Conservation (phyloP, 257 asterid genomes). For the Fraxinus americana region DNA sequence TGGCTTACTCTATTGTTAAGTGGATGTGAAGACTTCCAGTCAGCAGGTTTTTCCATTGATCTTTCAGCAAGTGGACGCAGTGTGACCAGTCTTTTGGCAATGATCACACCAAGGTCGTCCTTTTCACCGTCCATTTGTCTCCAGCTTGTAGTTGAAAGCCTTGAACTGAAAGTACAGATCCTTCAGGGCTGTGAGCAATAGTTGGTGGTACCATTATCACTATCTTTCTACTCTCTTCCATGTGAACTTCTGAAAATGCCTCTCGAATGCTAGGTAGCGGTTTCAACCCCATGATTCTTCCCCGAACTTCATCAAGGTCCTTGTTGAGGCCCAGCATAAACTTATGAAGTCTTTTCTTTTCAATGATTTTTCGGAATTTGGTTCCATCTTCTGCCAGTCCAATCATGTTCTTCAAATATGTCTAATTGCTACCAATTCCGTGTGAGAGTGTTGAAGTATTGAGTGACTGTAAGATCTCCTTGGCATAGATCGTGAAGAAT, state of each 20-base stretch:
- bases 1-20: neutral
- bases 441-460: neutral
- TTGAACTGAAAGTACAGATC: no score
- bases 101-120: neutral
- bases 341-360: neutral
- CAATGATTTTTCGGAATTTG: neutral
- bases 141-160: no score
- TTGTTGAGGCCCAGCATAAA: neutral
- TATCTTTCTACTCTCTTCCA: no score
- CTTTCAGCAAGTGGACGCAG: neutral
- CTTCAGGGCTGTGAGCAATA: no score
- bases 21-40: neutral
- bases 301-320: no score
- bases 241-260: no score
- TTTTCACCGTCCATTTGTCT: neutral
- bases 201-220: no score
- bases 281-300: no score
- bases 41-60: neutral
- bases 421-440: neutral
- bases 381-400: neutral
- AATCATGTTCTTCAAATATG: slow-evolving; percentile 1
- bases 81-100: neutral
- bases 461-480: slow-evolving; percentile 2
- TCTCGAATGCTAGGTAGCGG: no score
- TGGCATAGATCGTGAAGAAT: neutral